A percentile compares a stretch with the other conserved stretches of the same genome.
Conservation (phyloP, 306 rosid species). For the Lablab purpureus region DNA sequence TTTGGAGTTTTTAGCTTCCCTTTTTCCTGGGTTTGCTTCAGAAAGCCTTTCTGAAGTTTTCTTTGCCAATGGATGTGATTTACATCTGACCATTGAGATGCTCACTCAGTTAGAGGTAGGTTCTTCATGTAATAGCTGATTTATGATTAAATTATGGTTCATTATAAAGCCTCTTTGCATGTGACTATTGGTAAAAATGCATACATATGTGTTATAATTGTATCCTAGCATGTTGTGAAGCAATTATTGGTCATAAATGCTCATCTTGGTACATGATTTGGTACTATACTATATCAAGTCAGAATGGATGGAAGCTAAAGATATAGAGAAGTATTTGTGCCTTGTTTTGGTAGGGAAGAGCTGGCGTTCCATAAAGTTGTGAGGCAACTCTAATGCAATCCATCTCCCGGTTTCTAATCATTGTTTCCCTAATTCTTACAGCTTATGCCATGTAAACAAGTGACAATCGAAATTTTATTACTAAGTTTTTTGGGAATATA, state of each 20-base stretch:
- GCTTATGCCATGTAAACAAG: constrained; percentile 23
- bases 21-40: constrained; percentile 92
- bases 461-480: constrained; percentile 3
- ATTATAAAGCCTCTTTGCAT: constrained; percentile 18
- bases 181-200: neutral
- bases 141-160: constrained; percentile 30
- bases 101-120: constrained; percentile 94
- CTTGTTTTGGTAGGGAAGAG: constrained; percentile 49
- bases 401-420: constrained; percentile 38
- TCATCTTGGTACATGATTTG: constrained; percentile 19
- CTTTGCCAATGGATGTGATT: constrained; percentile 83
- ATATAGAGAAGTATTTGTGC: constrained; percentile 42
- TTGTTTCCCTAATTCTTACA: constrained; percentile 28
- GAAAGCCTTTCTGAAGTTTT: constrained; percentile 93
- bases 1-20: constrained; percentile 78
- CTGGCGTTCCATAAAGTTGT: constrained; percentile 31
- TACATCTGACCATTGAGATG: constrained; percentile 88
- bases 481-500: constrained; percentile 1
- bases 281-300: constrained; percentile 29
- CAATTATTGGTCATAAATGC: constrained; percentile 40
- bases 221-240: constrained; percentile 35
- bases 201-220: neutral
- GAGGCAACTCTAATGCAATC: constrained; percentile 44
- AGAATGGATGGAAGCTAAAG: constrained; percentile 43
- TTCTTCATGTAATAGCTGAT: constrained; percentile 22